Evolutionary conservation across 2,329 filamentous ascomycete species (phyloP).

Genomic region (Xylariales sp.): DNA sequence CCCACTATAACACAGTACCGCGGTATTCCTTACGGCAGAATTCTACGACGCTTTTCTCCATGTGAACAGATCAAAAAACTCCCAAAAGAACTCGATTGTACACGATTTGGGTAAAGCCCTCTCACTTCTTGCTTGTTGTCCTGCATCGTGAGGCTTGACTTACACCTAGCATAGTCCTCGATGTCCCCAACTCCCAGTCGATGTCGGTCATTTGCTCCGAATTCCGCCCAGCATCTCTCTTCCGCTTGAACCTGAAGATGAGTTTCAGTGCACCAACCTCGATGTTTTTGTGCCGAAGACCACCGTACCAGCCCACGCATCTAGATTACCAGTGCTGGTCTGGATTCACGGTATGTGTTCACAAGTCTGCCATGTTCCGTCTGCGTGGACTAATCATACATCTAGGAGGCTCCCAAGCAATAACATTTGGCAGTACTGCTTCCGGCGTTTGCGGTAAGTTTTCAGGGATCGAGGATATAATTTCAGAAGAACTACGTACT

Average conservation of each 20-base stretch:
- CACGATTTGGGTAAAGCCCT: slow-evolving; percentile 4
- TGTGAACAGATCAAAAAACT: background rate
- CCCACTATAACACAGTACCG: slow-evolving; percentile 3
- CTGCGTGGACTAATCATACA: background rate
- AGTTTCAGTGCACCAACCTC: slow-evolving; percentile 38
- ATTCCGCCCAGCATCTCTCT: slow-evolving; percentile 28
- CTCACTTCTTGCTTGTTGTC: background rate
- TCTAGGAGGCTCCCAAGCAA: slow-evolving; percentile 35
- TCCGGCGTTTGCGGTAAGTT: slow-evolving; percentile 36
- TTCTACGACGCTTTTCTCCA: slow-evolving; percentile 7
- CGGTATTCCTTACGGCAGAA: slow-evolving; percentile 8
- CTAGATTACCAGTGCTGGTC: slow-evolving; percentile 33
- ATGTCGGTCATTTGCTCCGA: slow-evolving; percentile 38
- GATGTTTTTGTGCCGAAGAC: slow-evolving; percentile 29
- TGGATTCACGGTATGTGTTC: slow-evolving; percentile 37
- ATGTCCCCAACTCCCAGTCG: slow-evolving; percentile 36
- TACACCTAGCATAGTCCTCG: slow-evolving; percentile 26
- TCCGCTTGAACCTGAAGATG: slow-evolving; percentile 29
- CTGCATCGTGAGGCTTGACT: background rate
- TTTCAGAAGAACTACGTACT: background rate
- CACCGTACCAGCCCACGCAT: background rate
- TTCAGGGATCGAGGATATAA: background rate
- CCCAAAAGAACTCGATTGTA: slow-evolving; percentile 4
- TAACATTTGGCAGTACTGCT: slow-evolving; percentile 37
- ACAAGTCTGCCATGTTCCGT: background rate